Percentiles rank a stretch among this genome's conserved stretches.
phyloP scores from a whole-genome alignment of 2,329 filamentous ascomycete species.

The Colletotrichum sp. region DNA sequence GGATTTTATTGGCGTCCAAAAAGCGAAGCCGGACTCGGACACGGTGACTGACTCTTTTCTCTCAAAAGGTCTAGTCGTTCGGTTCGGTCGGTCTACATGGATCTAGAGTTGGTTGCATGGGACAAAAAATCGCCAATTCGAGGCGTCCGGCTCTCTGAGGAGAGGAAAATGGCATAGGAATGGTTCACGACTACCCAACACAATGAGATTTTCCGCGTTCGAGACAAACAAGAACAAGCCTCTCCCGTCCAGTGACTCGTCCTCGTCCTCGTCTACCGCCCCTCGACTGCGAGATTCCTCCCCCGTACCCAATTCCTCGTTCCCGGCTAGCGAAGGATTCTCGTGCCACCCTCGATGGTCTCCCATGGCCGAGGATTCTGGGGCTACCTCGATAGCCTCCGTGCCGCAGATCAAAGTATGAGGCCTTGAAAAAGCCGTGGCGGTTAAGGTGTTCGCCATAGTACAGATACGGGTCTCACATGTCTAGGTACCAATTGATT shows the following conservation, averaged over 20 bases:
- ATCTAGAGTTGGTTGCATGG: slow-evolving; percentile 25
- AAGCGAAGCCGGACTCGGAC: neutral
- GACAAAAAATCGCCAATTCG: slow-evolving; percentile 37
- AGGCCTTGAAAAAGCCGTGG: slow-evolving; percentile 68
- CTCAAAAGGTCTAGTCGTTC: slow-evolving; percentile 19
- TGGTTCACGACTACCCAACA: slow-evolving; percentile 25
- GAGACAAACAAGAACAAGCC: slow-evolving; percentile 35
- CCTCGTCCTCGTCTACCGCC: neutral
- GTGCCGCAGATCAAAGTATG: slow-evolving; percentile 59
- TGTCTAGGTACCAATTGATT: slow-evolving; percentile 22
- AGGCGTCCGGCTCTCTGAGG: slow-evolving; percentile 47
- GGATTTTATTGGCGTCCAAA: neutral
- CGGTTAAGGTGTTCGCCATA: slow-evolving; percentile 57
- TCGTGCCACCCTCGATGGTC: slow-evolving; percentile 46
- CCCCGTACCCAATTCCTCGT: neutral
- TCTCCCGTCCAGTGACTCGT: neutral
- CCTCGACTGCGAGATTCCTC: neutral
- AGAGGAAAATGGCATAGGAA: slow-evolving; percentile 25
- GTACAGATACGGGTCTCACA: slow-evolving; percentile 74
- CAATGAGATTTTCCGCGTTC: slow-evolving; percentile 35
- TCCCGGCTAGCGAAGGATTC: slow-evolving; percentile 62
- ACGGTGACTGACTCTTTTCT: neutral
- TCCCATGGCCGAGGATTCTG: slow-evolving; percentile 57
- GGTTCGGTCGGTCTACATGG: slow-evolving; percentile 25
- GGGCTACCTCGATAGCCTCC: slow-evolving; percentile 62